Evolutionary conservation across 2,329 filamentous ascomycete species (phyloP).

Genomic region (Hirsutella thompsonii): DNA sequence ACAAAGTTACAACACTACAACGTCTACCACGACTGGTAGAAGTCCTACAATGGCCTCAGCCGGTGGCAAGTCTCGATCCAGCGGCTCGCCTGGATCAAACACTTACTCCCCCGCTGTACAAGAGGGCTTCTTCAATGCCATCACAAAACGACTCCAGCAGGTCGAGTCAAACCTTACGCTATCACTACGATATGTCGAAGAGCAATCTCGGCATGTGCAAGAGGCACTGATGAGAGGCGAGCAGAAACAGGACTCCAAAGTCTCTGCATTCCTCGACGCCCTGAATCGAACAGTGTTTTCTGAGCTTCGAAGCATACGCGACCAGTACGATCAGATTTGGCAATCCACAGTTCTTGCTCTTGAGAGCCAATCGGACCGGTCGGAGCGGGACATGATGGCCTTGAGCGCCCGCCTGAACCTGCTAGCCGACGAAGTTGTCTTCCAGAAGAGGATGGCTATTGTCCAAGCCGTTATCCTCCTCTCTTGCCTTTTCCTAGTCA

Average conservation of each 20-base stretch:
- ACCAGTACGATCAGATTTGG: slow-evolving; percentile 93
- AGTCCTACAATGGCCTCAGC: slow-evolving; percentile 4
- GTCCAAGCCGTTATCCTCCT: slow-evolving; percentile 80
- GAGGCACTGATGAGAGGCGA: slow-evolving; percentile 81
- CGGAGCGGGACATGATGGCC: slow-evolving; percentile 71
- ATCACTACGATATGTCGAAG: slow-evolving; percentile 90
- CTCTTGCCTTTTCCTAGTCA: slow-evolving; percentile 73
- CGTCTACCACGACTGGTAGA: neutral
- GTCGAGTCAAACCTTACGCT: slow-evolving; percentile 88
- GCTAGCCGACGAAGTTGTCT: slow-evolving; percentile 82
- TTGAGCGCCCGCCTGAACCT: slow-evolving; percentile 70
- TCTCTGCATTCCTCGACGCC: slow-evolving; percentile 65
- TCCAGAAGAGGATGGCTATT: slow-evolving; percentile 84
- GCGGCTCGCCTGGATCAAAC: slow-evolving; percentile 13
- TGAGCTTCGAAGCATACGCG: slow-evolving; percentile 65
- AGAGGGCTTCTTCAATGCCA: slow-evolving; percentile 94
- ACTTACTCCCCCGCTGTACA: slow-evolving; percentile 65
- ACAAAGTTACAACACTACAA: slow-evolving; percentile 2
- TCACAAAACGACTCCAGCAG: slow-evolving; percentile 82
- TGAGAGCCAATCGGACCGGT: slow-evolving; percentile 76
- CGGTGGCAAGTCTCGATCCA: slow-evolving; percentile 15
- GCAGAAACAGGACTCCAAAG: slow-evolving; percentile 74
- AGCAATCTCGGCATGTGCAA: slow-evolving; percentile 80
- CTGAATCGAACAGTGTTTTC: slow-evolving; percentile 80
- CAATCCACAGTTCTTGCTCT: slow-evolving; percentile 88